A percentile compares a stretch with the other conserved stretches of the same genome.
Conservation (phyloP, 2,329 filamentous ascomycete species). For the Beauveria sp. region DNA sequence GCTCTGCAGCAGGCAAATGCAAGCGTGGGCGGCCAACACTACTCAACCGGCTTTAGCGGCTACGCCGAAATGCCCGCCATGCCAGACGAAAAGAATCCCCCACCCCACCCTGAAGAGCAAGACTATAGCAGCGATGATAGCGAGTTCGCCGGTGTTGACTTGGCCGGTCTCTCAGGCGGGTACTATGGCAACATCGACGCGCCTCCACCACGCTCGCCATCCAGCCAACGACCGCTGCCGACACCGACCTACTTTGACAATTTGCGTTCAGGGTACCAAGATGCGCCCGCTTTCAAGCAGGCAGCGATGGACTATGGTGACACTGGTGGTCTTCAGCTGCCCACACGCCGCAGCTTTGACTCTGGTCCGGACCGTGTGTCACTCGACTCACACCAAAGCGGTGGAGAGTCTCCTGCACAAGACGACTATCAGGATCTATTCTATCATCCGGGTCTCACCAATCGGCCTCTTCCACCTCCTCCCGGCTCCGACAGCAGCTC, state of each 20-base stretch:
- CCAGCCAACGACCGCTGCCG: constrained; percentile 39
- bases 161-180: constrained; percentile 67
- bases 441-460: constrained; percentile 76
- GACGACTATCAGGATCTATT: constrained; percentile 85
- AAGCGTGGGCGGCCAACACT: constrained; percentile 65
- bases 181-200: constrained; percentile 48
- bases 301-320: constrained; percentile 80
- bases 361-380: constrained; percentile 76
- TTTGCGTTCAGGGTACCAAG: constrained; percentile 21
- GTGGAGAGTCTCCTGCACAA: constrained; percentile 57
- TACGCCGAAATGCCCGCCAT: constrained; percentile 25
- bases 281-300: constrained; percentile 39
- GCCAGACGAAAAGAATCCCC: constrained; percentile 29
- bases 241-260: constrained; percentile 31
- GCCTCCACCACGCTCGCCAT: constrained; percentile 28
- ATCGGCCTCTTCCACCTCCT: constrained; percentile 56
- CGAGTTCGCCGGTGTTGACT: constrained; percentile 63
- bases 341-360: constrained; percentile 78
- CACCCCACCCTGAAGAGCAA: constrained; percentile 43
- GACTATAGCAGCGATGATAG: constrained; percentile 56
- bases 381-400: constrained; percentile 47
- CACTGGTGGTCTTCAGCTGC: constrained; percentile 80
- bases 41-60: constrained; percentile 25
- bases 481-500: constrained; percentile 55
- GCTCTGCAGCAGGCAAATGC: constrained; percentile 66